Conservation (phyloP, 768 basidiomycete species). For the Russula dissimulans region DNA sequence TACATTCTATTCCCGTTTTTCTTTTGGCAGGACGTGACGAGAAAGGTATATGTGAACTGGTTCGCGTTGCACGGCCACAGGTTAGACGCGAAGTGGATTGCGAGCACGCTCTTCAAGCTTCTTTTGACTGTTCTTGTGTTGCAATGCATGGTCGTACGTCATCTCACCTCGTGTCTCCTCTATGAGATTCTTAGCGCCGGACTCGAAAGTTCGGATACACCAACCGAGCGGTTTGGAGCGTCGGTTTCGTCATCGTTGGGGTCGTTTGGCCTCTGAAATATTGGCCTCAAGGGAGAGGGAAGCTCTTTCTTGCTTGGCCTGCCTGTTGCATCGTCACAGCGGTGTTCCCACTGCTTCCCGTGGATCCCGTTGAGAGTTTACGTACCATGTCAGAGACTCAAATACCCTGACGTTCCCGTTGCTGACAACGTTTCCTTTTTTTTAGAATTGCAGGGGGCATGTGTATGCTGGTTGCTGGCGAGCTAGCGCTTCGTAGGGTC, state of each 20-base stretch:
- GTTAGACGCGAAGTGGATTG: background rate
- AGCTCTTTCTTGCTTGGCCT: constrained; percentile 35
- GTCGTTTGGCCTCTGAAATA: constrained; percentile 51
- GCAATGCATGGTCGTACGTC: constrained; percentile 65
- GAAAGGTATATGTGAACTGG: background rate
- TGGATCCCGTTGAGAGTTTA: constrained; percentile 62
- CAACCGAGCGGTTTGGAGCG: constrained; percentile 60
- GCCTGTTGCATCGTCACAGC: constrained; percentile 43
- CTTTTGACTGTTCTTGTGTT: constrained; percentile 36
- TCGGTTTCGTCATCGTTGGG: constrained; percentile 53
- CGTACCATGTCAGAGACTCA: constrained; percentile 42
- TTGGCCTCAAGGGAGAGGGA: constrained; percentile 34
- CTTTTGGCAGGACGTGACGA: constrained; percentile 57
- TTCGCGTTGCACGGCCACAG: background rate
- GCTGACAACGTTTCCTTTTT: background rate
- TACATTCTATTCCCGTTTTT: constrained; percentile 69
- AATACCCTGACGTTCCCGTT: background rate
- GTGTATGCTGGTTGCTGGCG: constrained; percentile 29
- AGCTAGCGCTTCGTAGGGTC: constrained; percentile 3
- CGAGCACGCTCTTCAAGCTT: constrained; percentile 22
- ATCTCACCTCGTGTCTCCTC: background rate
- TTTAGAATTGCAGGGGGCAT: constrained; percentile 34
- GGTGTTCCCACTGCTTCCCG: constrained; percentile 62
- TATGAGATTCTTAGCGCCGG: background rate
- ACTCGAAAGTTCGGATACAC: constrained; percentile 54